These are phyloP conservation scores for Naganishia albida DNA, from an alignment of 1,284 basidiomycete species.

Conservation along the genomic window DNA sequence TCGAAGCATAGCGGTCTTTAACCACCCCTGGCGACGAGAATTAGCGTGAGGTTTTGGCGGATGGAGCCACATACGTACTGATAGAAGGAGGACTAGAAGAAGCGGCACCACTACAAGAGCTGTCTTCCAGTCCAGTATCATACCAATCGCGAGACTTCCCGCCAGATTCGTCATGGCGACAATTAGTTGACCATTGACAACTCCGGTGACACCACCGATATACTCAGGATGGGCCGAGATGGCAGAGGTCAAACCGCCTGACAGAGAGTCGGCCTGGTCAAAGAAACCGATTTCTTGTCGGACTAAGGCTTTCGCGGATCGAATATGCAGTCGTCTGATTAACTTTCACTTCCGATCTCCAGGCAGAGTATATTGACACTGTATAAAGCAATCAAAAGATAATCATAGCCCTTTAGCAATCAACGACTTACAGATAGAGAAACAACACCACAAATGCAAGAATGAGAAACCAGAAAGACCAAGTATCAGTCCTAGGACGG, in stretches of 20 bases:
- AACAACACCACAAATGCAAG: conserved; percentile 36
- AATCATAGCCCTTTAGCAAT: background rate
- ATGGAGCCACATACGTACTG: background rate
- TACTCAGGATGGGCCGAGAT: conserved; percentile 49
- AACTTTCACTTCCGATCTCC: background rate
- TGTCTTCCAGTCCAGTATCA: conserved; percentile 51
- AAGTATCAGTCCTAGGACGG: conserved; percentile 36
- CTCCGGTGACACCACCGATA: conserved; percentile 50
- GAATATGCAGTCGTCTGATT: conserved; percentile 31
- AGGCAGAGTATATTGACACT: conserved; percentile 38
- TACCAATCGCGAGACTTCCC: conserved; percentile 50
- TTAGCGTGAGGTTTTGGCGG: background rate
- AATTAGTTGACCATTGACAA: conserved; percentile 52
- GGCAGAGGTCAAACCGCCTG: conserved; percentile 52
- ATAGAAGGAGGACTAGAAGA: conserved; percentile 38
- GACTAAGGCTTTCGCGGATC: conserved; percentile 36
- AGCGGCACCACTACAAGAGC: conserved; percentile 49
- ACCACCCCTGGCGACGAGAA: conserved; percentile 31
- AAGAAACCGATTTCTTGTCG: conserved; percentile 47
- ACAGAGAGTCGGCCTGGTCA: conserved; percentile 46
- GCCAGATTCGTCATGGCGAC: conserved; percentile 42
- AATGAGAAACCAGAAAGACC: conserved; percentile 46
- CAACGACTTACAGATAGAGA: conserved; percentile 18
- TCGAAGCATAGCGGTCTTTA: conserved; percentile 39
- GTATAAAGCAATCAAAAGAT: background rate